Conservation (phyloP, 1,284 basidiomycete species). For the Papiliotrema nemorosa region DNA sequence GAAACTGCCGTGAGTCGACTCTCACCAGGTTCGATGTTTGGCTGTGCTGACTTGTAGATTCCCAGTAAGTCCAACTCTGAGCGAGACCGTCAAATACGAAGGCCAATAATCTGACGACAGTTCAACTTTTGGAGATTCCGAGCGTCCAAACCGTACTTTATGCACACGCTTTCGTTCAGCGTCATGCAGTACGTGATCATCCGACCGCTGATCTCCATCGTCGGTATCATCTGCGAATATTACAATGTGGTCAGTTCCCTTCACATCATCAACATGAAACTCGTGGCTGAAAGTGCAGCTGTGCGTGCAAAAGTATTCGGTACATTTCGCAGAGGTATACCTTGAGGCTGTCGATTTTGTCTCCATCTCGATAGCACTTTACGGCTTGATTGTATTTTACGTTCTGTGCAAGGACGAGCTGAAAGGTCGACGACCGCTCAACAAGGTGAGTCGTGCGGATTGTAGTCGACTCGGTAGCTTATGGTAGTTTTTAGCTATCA, state of each 20-base stretch:
- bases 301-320: slow-evolving; percentile 54
- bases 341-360: slow-evolving; percentile 67
- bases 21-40: slow-evolving; percentile 21
- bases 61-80: slow-evolving; percentile 4
- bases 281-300: slow-evolving; percentile 12
- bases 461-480: neutral
- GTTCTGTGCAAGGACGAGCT: slow-evolving; percentile 73
- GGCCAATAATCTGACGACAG: too few relatives aligned
- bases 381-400: slow-evolving; percentile 76
- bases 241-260: slow-evolving; percentile 60
- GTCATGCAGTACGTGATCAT: slow-evolving; percentile 70
- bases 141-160: slow-evolving; percentile 82
- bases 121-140: slow-evolving; percentile 56
- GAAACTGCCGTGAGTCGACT: slow-evolving; percentile 66
- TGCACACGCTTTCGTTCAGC: slow-evolving; percentile 72
- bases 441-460: slow-evolving; percentile 55
- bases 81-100: too few relatives aligned
- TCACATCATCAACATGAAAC: neutral
- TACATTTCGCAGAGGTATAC: slow-evolving; percentile 67
- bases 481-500: slow-evolving; percentile 32
- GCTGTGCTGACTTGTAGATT: slow-evolving; percentile 1
- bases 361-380: slow-evolving; percentile 73
- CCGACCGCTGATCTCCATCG: slow-evolving; percentile 65
- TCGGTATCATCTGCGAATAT: slow-evolving; percentile 69
- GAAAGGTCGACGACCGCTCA: slow-evolving; percentile 67